Evolutionary conservation across 768 basidiomycete species (phyloP).

Genomic region (Pisolithus marmoratus): DNA sequence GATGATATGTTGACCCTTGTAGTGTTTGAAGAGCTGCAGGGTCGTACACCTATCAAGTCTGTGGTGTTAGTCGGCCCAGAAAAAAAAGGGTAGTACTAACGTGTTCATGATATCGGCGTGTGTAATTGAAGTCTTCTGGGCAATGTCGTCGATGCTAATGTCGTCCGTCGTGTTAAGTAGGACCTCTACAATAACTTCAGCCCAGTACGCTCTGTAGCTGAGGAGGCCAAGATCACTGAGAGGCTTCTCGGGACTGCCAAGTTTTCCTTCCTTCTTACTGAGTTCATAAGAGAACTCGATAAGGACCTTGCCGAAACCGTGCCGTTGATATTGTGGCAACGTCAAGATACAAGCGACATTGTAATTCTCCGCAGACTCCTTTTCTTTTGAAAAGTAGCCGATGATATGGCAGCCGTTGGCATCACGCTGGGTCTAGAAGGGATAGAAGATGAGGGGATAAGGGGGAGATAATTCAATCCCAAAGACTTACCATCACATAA

Average conservation of each 20-base stretch:
- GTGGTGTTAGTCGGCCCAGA: slow-evolving; percentile 8
- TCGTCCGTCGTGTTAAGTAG: slow-evolving; percentile 67
- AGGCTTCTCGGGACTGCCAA: slow-evolving; percentile 97
- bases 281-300: slow-evolving; percentile 99
- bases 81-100: slow-evolving; percentile 47
- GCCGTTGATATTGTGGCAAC: slow-evolving; percentile 96
- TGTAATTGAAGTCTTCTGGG: slow-evolving; percentile 90
- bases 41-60: slow-evolving; percentile 71
- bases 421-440: slow-evolving; percentile 69
- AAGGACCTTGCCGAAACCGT: slow-evolving; percentile 90
- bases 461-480: slow-evolving; percentile 1
- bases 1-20: slow-evolving; percentile 92
- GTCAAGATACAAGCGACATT: slow-evolving; percentile 99
- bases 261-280: slow-evolving; percentile 92
- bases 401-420: slow-evolving; percentile 89
- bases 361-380: slow-evolving; percentile 96
- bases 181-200: slow-evolving; percentile 90
- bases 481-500: slow-evolving; percentile 84
- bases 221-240: slow-evolving; percentile 90
- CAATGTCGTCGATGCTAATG: slow-evolving; percentile 94
- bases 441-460: slow-evolving; percentile 11
- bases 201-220: slow-evolving; percentile 95
- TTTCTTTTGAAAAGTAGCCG: slow-evolving; percentile 99
- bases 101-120: slow-evolving; percentile 98
- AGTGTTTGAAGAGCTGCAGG: slow-evolving; percentile 91